Conservation (phyloP, 2,329 filamentous ascomycete species). For the Lojkania enalia region DNA sequence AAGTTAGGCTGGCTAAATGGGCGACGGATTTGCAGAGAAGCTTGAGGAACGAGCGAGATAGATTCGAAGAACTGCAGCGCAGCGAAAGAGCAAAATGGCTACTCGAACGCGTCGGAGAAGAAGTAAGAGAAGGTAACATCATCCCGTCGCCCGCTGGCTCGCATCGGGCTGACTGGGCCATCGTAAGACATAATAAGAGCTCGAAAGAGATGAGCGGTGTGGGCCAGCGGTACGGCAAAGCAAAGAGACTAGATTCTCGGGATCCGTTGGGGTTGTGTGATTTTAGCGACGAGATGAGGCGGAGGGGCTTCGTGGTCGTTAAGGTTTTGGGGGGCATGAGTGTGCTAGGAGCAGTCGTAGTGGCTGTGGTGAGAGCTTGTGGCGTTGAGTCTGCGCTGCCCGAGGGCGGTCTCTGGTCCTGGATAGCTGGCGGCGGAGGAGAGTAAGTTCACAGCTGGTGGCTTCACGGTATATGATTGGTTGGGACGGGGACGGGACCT, state of each 20-base stretch:
- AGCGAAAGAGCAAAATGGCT: slow-evolving; percentile 71
- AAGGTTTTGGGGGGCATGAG: slow-evolving; percentile 76
- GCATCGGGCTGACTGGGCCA: slow-evolving; percentile 39
- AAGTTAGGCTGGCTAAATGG: slow-evolving; percentile 79
- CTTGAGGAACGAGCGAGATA: slow-evolving; percentile 70
- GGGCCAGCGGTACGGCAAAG: slow-evolving; percentile 25
- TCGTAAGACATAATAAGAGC: slow-evolving; percentile 31
- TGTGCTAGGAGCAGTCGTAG: slow-evolving; percentile 70
- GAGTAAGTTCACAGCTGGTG: no score
- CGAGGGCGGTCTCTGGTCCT: slow-evolving; percentile 31
- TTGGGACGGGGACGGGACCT: no score
- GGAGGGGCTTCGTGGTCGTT: slow-evolving; percentile 67
- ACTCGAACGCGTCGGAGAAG: slow-evolving; percentile 67
- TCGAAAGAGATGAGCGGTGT: slow-evolving; percentile 32
- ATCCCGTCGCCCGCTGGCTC: slow-evolving; percentile 28
- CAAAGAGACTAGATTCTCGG: slow-evolving; percentile 55
- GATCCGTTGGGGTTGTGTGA: slow-evolving; percentile 81
- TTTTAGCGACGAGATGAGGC: slow-evolving; percentile 67
- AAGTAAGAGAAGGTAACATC: slow-evolving; percentile 53
- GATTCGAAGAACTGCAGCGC: slow-evolving; percentile 64
- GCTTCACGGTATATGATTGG: no score
- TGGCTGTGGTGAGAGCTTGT: slow-evolving; percentile 48
- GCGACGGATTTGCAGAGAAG: slow-evolving; percentile 78
- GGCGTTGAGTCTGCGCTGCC: slow-evolving; percentile 35
- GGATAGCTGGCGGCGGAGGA: slow-evolving; percentile 2